Percentiles rank a stretch among this genome's conserved stretches.
Conservation (phyloP, 2,329 filamentous ascomycete genomes). For the Tolypocladium album region DNA sequence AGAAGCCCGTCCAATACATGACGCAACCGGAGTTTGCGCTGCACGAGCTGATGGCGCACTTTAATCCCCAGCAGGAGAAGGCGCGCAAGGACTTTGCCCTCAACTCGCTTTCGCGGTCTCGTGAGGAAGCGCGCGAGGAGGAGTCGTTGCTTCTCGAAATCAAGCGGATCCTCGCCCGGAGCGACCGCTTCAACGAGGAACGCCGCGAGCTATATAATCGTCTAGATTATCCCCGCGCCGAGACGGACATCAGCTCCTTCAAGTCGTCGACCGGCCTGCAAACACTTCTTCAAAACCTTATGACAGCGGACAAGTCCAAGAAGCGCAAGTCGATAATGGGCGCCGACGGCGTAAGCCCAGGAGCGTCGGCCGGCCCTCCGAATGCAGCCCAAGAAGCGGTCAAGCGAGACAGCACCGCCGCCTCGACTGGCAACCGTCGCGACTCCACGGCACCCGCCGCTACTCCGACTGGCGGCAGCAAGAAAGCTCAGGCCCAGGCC, state of each 20-base stretch:
- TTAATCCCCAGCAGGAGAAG: conserved; percentile 69
- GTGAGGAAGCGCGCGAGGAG: conserved; percentile 87
- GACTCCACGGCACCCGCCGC: conserved; percentile 22
- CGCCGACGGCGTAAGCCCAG: conserved; percentile 41
- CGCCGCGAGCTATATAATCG: conserved; percentile 78
- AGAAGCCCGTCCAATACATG: conserved; percentile 79
- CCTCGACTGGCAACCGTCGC: conserved; percentile 25
- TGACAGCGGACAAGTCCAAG: conserved; percentile 77
- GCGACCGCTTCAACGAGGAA: conserved; percentile 78
- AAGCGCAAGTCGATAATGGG: conserved; percentile 68
- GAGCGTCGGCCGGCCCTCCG: conserved; percentile 25
- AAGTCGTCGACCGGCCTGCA: conserved; percentile 73
- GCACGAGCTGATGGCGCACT: conserved; percentile 79
- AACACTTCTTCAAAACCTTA: conserved; percentile 69
- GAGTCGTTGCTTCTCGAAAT: conserved; percentile 82
- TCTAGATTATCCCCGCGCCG: conserved; percentile 65
- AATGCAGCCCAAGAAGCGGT: conserved; percentile 24
- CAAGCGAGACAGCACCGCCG: conserved; percentile 44
- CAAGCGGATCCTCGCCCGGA: conserved; percentile 79
- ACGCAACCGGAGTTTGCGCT: conserved; percentile 70
- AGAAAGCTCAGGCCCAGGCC: conserved; percentile 28
- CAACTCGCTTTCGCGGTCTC: conserved; percentile 65
- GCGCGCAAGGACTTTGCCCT: conserved; percentile 77
- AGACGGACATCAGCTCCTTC: conserved; percentile 66
- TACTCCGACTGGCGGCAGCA: conserved; percentile 29